Percentiles rank a stretch among this genome's conserved stretches.
Conservation (phyloP, 768 basidiomycete genomes). For the Favolaschia claudopus region DNA sequence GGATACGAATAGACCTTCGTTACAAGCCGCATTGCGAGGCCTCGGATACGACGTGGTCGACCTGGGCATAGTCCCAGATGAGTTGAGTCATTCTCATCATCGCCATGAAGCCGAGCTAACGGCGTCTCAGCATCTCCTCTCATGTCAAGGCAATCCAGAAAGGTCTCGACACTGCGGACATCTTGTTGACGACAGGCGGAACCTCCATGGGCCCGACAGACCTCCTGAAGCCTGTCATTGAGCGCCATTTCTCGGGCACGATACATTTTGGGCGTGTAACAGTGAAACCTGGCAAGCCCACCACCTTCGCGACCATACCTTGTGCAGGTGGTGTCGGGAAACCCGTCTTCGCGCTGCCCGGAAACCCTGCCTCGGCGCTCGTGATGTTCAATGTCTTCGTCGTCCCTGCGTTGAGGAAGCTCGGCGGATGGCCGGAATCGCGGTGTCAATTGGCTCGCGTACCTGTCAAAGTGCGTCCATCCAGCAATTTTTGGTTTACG, state of each 20-base stretch:
- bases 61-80: slow-evolving; percentile 80
- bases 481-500: neutral
- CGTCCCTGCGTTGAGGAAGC: slow-evolving; percentile 74
- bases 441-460: slow-evolving; percentile 67
- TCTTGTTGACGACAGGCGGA: slow-evolving; percentile 87
- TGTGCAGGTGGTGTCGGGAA: slow-evolving; percentile 48
- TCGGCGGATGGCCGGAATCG: slow-evolving; percentile 71
- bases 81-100: slow-evolving; percentile 49
- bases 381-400: slow-evolving; percentile 89
- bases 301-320: slow-evolving; percentile 86
- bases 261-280: slow-evolving; percentile 89
- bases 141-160: slow-evolving; percentile 64
- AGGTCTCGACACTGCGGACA: slow-evolving; percentile 71
- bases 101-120: neutral
- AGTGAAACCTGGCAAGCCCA: slow-evolving; percentile 88
- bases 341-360: slow-evolving; percentile 85
- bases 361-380: slow-evolving; percentile 88
- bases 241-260: slow-evolving; percentile 75
- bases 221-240: slow-evolving; percentile 87
- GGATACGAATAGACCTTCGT: slow-evolving; percentile 87
- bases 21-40: slow-evolving; percentile 72
- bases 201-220: slow-evolving; percentile 93
- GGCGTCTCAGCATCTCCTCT: slow-evolving; percentile 52
- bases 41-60: slow-evolving; percentile 82
- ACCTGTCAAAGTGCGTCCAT: slow-evolving; percentile 62